A percentile compares a stretch with the other conserved stretches of the same genome.
These are phyloP conservation scores for Amniculicola lignicola DNA, from an alignment of 495 filamentous ascomycete genomes.

Conservation along the genomic window DNA sequence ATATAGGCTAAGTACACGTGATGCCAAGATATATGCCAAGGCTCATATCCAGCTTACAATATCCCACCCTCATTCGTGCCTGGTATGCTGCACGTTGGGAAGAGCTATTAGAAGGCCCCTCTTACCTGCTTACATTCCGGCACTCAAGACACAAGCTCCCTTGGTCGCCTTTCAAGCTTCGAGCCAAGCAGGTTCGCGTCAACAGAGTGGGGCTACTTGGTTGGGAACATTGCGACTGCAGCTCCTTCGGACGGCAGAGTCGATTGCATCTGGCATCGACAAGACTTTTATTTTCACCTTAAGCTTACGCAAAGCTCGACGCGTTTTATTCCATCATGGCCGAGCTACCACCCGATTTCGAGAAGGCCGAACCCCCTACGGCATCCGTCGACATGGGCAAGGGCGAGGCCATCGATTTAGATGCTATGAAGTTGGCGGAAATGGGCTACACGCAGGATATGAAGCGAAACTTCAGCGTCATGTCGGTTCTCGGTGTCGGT, in stretches of 20 bases:
- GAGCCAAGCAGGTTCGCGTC: constrained; percentile 13
- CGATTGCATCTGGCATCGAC: not conserved
- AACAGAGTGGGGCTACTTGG: constrained; percentile 9
- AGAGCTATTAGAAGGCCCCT: too few relatives aligned
- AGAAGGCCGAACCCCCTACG: constrained; percentile 4
- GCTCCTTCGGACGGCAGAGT: not conserved
- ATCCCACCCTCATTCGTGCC: too few relatives aligned
- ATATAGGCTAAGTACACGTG: too few relatives aligned
- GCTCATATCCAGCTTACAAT: too few relatives aligned
- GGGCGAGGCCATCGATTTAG: constrained; percentile 22
- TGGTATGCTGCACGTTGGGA: too few relatives aligned
- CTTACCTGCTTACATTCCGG: not conserved
- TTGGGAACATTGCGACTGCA: not conserved
- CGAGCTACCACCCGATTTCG: constrained; percentile 2
- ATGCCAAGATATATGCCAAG: too few relatives aligned
- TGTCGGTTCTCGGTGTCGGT: constrained; percentile 57
- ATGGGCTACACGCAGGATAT: constrained; percentile 62
- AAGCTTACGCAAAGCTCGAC: too few relatives aligned
- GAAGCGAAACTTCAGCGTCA: constrained; percentile 56
- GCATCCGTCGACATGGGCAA: constrained; percentile 10
- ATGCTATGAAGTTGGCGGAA: constrained; percentile 41
- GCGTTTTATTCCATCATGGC: too few relatives aligned
- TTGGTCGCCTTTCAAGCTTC: constrained; percentile 8
- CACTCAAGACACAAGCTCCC: not conserved
- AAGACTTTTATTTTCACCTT: too few relatives aligned